Percentiles rank a stretch among this genome's conserved stretches.
phyloP scores from a whole-genome alignment of 164 flowering plant species.

The Dillenia turbinata region DNA sequence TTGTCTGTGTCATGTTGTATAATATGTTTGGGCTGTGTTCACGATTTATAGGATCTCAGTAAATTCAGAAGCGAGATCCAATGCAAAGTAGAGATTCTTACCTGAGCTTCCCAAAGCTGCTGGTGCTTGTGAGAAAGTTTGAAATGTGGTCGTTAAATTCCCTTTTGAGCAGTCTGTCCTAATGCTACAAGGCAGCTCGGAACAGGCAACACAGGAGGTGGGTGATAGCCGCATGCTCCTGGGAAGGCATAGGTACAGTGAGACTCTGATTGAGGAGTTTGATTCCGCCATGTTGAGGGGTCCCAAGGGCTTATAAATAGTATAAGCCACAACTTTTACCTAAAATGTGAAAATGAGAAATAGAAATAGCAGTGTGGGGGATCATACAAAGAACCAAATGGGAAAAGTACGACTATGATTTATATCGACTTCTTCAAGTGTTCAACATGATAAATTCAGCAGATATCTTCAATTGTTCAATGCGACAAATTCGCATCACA shows the following conservation, averaged over 20 bases:
- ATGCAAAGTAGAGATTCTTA: conserved; percentile 6
- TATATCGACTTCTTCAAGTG: no score
- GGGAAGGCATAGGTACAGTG: conserved; percentile 15
- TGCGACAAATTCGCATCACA: no score
- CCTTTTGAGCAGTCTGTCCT: conserved; percentile 21
- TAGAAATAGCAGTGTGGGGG: no score
- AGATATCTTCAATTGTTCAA: no score
- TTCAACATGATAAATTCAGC: no score
- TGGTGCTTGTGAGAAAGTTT: conserved; percentile 40
- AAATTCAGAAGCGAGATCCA: not conserved
- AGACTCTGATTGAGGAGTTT: conserved; percentile 24
- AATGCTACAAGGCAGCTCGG: conserved; percentile 7
- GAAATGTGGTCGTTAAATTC: conserved; percentile 19
- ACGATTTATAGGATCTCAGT: no score
- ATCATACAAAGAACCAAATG: no score
- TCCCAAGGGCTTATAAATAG: conserved; percentile 32
- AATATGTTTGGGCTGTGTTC: no score
- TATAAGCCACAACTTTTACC: no score
- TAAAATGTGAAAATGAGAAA: no score
- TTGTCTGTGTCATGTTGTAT: no score
- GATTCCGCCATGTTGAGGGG: conserved; percentile 32
- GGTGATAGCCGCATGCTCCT: conserved; percentile 17
- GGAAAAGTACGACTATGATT: no score
- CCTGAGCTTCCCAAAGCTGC: conserved; percentile 46
- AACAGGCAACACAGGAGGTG: conserved; percentile 7